Evolutionary conservation across 2,329 filamentous ascomycete species (phyloP).

Genomic region (Exophiala dermatitidis): DNA sequence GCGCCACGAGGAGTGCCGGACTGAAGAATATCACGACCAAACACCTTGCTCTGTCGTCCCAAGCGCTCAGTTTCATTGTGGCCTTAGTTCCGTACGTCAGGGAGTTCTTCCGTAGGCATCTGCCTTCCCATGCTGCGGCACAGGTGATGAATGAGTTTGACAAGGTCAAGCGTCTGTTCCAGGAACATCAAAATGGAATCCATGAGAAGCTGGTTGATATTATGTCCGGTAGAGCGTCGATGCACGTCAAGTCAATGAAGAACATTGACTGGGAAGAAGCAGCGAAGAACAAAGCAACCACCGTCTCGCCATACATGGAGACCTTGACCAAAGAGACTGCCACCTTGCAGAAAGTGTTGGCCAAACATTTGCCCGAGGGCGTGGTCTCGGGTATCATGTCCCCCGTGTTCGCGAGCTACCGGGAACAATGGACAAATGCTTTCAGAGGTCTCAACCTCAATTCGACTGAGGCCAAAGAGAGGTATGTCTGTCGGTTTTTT

Average conservation of each 20-base stretch:
- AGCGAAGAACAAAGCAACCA: constrained; percentile 37
- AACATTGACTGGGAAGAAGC: constrained; percentile 64
- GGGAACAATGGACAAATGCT: constrained; percentile 66
- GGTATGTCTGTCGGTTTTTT: constrained; percentile 47
- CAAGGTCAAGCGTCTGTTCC: constrained; percentile 71
- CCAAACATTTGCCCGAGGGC: constrained; percentile 69
- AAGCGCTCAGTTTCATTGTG: constrained; percentile 80
- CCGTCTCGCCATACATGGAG: constrained; percentile 71
- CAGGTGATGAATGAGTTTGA: constrained; percentile 72
- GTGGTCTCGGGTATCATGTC: constrained; percentile 77
- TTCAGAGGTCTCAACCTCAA: constrained; percentile 59
- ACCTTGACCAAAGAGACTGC: constrained; percentile 78
- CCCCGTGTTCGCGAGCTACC: constrained; percentile 75
- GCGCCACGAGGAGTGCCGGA: constrained; percentile 79
- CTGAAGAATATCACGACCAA: constrained; percentile 95
- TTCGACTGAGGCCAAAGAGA: constrained; percentile 61
- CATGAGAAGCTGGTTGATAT: constrained; percentile 92
- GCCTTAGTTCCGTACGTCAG: constrained; percentile 81
- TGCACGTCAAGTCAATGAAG: constrained; percentile 68
- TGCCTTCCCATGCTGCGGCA: constrained; percentile 44
- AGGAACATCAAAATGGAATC: constrained; percentile 85
- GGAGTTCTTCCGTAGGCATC: constrained; percentile 79
- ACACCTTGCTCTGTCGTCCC: constrained; percentile 84
- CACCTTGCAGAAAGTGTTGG: constrained; percentile 74
- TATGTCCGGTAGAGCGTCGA: constrained; percentile 68